Conservation (phyloP, 495 filamentous ascomycete genomes). For the Elasticomyces elasticus region DNA sequence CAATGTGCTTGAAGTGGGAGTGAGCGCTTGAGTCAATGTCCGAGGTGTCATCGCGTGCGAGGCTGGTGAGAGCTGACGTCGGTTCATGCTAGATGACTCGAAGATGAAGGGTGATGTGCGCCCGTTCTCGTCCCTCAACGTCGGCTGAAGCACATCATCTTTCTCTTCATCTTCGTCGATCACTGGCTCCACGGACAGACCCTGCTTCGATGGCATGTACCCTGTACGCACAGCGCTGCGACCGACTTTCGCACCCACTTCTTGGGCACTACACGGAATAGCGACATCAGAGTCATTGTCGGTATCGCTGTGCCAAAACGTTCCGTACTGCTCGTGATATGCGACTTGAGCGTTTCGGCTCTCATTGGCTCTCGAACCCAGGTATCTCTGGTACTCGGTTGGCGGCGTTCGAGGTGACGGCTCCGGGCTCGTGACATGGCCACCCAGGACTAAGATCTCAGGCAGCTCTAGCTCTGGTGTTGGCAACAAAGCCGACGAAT, state of each 20-base stretch:
- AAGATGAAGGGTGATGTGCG: conserved; percentile 13
- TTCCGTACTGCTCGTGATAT: neutral
- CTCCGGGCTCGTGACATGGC: neutral
- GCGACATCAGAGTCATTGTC: neutral
- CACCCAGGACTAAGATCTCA: neutral
- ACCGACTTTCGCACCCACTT: neutral
- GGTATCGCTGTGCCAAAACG: conserved; percentile 15
- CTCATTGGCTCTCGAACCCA: neutral
- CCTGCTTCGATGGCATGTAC: neutral
- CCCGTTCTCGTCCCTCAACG: conserved; percentile 2
- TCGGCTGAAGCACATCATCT: neutral
- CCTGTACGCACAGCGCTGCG: neutral
- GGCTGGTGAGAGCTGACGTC: neutral
- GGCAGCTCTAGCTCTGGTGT: conserved; percentile 8
- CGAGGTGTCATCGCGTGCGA: neutral
- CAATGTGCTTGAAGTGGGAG: too few species aligned
- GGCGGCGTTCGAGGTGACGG: conserved; percentile 8
- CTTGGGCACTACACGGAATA: neutral
- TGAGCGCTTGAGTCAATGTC: too few species aligned
- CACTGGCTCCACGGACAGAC: neutral
- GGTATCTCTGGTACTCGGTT: neutral
- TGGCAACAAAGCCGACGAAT: neutral
- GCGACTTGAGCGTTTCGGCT: neutral
- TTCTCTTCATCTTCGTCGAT: conserved; percentile 2
- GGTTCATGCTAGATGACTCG: neutral